Evolutionary conservation across 306 rosid species (phyloP).

Genomic region (Rosa persica): DNA sequence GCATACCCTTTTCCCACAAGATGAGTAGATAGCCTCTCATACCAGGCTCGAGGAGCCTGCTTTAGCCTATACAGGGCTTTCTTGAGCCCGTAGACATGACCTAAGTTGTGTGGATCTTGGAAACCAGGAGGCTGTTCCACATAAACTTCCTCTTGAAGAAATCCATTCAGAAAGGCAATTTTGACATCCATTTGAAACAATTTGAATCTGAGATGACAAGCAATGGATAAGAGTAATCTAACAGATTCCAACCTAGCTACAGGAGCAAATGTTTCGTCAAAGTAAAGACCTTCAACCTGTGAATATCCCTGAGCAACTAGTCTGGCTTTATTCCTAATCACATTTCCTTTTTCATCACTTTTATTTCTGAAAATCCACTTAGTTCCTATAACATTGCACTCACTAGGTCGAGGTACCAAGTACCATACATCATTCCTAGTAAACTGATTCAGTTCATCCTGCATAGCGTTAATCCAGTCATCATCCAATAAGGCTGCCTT

Average conservation of each 20-base stretch:
- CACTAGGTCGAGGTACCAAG: not conserved
- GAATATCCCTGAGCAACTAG: too few species aligned
- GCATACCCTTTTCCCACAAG: too few species aligned
- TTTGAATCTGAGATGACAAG: not conserved
- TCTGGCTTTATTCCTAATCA: too few species aligned
- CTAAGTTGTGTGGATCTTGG: not conserved
- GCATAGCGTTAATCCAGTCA: not conserved
- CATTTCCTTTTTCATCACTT: too few species aligned
- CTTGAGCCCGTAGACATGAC: not conserved
- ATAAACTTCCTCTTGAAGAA: not conserved
- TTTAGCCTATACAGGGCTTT: not conserved
- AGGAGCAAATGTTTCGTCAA: too few species aligned
- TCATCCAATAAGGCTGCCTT: not conserved
- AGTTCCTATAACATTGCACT: not conserved
- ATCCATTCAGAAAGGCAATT: not conserved
- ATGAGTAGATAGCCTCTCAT: not conserved
- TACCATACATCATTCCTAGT: not conserved
- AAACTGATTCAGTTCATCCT: not conserved
- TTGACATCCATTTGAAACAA: not conserved
- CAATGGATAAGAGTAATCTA: not conserved
- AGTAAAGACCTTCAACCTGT: too few species aligned
- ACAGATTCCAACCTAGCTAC: not conserved
- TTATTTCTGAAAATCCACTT: too few species aligned
- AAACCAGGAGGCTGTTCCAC: not conserved
- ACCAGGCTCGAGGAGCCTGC: not conserved